Evolutionary conservation across 1,284 basidiomycete species (phyloP).

Genomic region (Phylloboletellus chloephorus): DNA sequence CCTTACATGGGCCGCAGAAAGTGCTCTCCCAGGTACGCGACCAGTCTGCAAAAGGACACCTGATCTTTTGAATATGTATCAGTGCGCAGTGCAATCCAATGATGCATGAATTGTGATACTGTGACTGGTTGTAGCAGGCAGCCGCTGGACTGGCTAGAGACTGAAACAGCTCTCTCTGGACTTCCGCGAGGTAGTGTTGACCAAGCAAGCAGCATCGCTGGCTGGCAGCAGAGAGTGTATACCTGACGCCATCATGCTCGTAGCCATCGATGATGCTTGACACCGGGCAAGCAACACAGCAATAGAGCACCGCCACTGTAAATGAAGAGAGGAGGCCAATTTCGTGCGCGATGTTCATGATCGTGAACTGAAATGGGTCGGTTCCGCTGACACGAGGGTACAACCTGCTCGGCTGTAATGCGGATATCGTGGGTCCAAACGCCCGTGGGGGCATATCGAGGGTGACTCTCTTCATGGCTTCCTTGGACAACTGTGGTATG

Average conservation of each 20-base stretch:
- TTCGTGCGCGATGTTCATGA: conserved; percentile 17
- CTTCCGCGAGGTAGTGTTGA: not conserved
- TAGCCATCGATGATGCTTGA: conserved; percentile 9
- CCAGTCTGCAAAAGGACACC: conserved; percentile 3
- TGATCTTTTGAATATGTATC: not conserved
- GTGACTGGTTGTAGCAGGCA: not conserved
- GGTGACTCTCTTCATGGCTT: conserved; percentile 5
- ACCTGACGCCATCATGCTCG: conserved; percentile 2
- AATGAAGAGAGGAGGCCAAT: conserved; percentile 3
- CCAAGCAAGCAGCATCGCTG: conserved; percentile 6
- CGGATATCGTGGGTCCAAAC: not conserved
- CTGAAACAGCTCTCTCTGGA: not conserved
- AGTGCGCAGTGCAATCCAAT: not conserved
- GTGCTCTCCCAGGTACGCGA: not conserved
- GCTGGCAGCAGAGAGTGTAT: conserved; percentile 1
- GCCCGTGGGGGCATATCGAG: not conserved
- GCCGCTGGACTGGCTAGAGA: not conserved
- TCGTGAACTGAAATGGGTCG: conserved; percentile 12
- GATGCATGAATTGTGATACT: not conserved
- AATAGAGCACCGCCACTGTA: conserved; percentile 1
- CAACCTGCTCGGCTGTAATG: not conserved
- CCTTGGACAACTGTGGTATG: conserved; percentile 11
- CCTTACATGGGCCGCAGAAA: not conserved
- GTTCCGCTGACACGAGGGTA: conserved; percentile 7
- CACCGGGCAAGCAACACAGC: conserved; percentile 7